phyloP scores from a whole-genome alignment of 345 rosid genomes.

The Bruguiera sexangula region DNA sequence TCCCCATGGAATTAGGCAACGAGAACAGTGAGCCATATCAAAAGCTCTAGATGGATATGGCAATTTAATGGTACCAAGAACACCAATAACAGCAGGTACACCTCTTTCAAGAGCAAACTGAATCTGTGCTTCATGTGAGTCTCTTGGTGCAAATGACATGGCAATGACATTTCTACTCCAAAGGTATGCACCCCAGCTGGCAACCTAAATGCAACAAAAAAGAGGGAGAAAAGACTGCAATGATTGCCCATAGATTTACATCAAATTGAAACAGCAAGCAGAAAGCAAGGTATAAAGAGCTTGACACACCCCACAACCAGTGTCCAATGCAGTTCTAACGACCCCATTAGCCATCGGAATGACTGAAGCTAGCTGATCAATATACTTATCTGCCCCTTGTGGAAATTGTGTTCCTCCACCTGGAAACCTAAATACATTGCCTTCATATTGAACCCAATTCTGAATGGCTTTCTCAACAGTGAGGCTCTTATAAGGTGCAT shows the following conservation, averaged over 20 bases:
- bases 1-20: constrained; percentile 98
- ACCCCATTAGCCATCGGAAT: constrained; percentile 87
- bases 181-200: constrained; percentile 96
- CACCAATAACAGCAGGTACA: constrained; percentile 98
- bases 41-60: constrained; percentile 92
- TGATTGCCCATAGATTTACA: background rate
- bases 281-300: background rate
- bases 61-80: constrained; percentile 83
- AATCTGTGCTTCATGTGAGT: constrained; percentile 97
- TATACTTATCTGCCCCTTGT: constrained; percentile 96
- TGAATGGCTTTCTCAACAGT: constrained; percentile 99
- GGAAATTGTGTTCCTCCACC: constrained; percentile 99
- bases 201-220: constrained; percentile 51
- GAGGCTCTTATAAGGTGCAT: constrained; percentile 96
- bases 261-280: background rate
- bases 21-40: constrained; percentile 99
- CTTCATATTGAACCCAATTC: constrained; percentile 98
- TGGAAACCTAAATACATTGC: constrained; percentile 90
- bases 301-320: constrained; percentile 95
- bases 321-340: constrained; percentile 91
- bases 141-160: constrained; percentile 99
- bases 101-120: constrained; percentile 99
- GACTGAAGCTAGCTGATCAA: constrained; percentile 86
- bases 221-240: background rate
- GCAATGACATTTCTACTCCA: constrained; percentile 95